Conservation (phyloP, 306 rosid species). For the Casuarina glauca region DNA sequence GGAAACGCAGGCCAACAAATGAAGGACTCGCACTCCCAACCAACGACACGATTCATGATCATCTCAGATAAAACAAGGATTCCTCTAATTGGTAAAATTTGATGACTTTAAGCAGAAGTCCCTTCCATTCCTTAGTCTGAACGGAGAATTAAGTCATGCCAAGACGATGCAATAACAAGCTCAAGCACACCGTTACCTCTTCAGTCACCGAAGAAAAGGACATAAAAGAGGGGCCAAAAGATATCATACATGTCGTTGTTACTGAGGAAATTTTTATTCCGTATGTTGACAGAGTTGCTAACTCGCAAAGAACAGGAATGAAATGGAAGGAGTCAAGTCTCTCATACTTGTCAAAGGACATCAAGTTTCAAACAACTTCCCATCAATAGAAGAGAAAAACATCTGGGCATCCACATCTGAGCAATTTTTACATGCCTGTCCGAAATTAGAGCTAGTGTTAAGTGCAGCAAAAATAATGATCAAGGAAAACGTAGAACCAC, state of each 20-base stretch:
- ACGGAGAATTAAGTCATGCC: too few relatives aligned
- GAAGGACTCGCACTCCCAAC: too few relatives aligned
- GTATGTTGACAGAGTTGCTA: conserved; percentile 28
- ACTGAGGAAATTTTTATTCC: conserved; percentile 46
- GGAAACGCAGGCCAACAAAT: too few relatives aligned
- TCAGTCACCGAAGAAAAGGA: too few relatives aligned
- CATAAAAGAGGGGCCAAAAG: background rate
- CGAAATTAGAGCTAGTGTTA: conserved; percentile 15
- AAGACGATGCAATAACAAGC: too few relatives aligned
- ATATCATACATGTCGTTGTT: conserved; percentile 22
- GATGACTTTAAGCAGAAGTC: too few relatives aligned
- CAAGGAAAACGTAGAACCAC: background rate
- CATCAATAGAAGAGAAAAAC: conserved; percentile 38
- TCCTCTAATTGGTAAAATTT: too few relatives aligned
- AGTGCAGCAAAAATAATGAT: conserved; percentile 2
- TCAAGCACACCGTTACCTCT: too few relatives aligned
- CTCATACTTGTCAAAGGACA: conserved; percentile 36
- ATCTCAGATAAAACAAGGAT: too few relatives aligned
- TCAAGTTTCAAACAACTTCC: conserved; percentile 40
- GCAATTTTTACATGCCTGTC: conserved; percentile 46
- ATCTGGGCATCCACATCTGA: conserved; percentile 43
- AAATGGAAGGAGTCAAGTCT: conserved; percentile 34
- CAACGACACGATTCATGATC: too few relatives aligned
- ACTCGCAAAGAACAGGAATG: conserved; percentile 23
- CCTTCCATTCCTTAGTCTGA: too few relatives aligned